These are phyloP conservation scores for Solanum megistacrolobum DNA, from an alignment of 257 asterid genomes.

Conservation along the genomic window DNA sequence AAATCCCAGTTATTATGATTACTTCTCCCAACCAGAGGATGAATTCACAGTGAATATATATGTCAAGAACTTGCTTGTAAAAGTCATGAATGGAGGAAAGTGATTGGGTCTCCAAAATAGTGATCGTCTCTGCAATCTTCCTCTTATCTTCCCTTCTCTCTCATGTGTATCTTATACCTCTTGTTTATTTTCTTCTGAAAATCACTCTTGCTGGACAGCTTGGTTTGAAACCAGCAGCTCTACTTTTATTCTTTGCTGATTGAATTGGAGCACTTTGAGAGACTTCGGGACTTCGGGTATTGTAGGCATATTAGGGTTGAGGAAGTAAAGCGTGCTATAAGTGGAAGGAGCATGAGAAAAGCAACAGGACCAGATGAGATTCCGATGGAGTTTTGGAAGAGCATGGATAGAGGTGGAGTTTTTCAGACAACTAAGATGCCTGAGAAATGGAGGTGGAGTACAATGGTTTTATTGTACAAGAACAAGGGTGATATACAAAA, in stretches of 20 bases:
- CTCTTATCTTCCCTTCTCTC: neutral
- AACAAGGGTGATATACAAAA: neutral
- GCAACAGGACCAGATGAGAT: neutral
- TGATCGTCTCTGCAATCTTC: neutral
- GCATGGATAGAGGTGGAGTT: neutral
- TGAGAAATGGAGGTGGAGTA: neutral
- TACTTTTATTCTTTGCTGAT: too few relatives aligned
- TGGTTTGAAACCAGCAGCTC: too few relatives aligned
- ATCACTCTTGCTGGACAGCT: neutral
- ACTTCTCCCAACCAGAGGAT: neutral
- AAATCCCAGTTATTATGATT: neutral
- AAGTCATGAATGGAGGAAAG: neutral
- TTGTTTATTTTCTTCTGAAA: neutral
- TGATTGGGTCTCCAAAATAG: neutral
- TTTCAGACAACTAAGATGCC: neutral
- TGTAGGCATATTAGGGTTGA: neutral
- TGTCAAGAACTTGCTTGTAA: neutral
- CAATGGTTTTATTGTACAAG: neutral
- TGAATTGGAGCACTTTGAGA: neutral
- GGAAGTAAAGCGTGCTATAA: neutral
- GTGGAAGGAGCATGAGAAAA: neutral
- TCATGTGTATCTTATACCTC: neutral
- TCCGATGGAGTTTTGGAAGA: neutral
- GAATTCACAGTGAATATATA: neutral
- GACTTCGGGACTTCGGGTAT: neutral